Conservation (phyloP, 371 early-diverging fungal species). For the Mortierella sp. region DNA sequence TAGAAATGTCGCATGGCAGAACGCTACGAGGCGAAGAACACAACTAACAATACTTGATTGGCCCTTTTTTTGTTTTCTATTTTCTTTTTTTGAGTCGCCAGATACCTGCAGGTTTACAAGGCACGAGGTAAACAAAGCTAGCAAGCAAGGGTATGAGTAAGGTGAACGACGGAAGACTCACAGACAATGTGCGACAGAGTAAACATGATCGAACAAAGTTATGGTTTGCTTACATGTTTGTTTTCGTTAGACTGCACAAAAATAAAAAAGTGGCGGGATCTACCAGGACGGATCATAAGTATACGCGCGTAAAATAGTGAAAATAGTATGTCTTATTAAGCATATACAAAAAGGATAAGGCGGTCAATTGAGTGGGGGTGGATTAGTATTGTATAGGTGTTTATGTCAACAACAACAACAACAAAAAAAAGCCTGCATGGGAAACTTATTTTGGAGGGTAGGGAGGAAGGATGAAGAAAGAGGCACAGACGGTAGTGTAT, state of each 20-base stretch:
- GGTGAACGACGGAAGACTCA: not conserved
- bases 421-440: not conserved
- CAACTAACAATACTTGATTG: not conserved
- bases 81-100: constrained; percentile 1
- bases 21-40: not conserved
- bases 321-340: not conserved
- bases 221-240: not conserved
- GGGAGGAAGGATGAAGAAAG: not conserved
- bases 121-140: not conserved
- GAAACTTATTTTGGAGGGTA: constrained; percentile 8
- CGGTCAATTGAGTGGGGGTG: not conserved
- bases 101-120: not conserved
- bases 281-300: constrained; percentile 1
- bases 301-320: not conserved
- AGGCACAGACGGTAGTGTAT: not conserved
- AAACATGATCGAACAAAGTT: constrained; percentile 5
- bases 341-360: not conserved
- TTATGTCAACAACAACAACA: too few species aligned
- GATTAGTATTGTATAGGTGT: too few species aligned
- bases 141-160: not conserved
- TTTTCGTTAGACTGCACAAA: not conserved
- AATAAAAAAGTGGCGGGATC: not conserved
- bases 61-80: too few species aligned
- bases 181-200: not conserved
- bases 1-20: constrained; percentile 8